phyloP scores from a whole-genome alignment of 2,329 filamentous ascomycete genomes.

The Lecanicillium sp. region DNA sequence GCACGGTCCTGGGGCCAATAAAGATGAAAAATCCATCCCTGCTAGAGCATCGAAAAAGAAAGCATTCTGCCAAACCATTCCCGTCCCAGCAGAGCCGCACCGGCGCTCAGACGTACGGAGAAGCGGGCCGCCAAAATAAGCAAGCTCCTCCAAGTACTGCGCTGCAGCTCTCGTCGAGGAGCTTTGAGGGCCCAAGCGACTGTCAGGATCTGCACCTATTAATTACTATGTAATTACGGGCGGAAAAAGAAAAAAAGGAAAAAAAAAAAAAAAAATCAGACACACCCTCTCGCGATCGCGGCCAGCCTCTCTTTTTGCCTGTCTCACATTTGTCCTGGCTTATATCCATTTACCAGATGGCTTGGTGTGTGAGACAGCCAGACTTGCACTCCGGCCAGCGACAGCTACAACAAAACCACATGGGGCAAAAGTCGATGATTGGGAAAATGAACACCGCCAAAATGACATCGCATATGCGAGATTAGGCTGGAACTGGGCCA shows the following conservation, averaged over 20 bases:
- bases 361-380: not conserved
- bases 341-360: not conserved
- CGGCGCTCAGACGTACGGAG: not conserved
- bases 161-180: too few relatives aligned
- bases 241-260: constrained; percentile 5
- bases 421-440: not conserved
- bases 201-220: not conserved
- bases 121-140: constrained; percentile 3
- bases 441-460: too few relatives aligned
- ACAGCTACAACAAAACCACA: not conserved
- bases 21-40: not conserved
- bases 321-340: constrained; percentile 1
- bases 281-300: too few relatives aligned
- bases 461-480: not conserved
- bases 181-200: not conserved
- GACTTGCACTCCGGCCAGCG: not conserved
- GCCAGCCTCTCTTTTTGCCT: too few relatives aligned
- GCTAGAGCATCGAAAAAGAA: not conserved
- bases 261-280: too few relatives aligned
- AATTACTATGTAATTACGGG: not conserved
- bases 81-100: constrained; percentile 7
- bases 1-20: not conserved
- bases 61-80: not conserved
- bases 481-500: not conserved
- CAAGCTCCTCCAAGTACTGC: too few relatives aligned